phyloP scores from a whole-genome alignment of 257 asterid genomes.

The Solanum neorickii region DNA sequence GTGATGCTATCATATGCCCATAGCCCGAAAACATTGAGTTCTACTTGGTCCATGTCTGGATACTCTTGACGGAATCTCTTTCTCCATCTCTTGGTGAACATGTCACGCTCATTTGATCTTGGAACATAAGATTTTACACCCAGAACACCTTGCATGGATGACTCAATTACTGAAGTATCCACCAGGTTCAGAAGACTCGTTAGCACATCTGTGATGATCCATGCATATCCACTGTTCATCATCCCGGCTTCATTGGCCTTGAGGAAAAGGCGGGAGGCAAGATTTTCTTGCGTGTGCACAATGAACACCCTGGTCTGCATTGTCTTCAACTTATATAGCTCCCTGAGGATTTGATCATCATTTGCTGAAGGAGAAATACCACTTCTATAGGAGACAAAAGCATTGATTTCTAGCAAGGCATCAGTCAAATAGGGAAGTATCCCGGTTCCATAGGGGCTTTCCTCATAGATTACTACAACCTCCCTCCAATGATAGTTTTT shows the following conservation, averaged over 20 bases:
- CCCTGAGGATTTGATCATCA: slow-evolving; percentile 16
- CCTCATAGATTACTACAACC: slow-evolving; percentile 28
- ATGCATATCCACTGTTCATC: slow-evolving; percentile 33
- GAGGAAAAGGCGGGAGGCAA: slow-evolving; percentile 27
- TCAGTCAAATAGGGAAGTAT: slow-evolving; percentile 24
- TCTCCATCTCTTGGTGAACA: slow-evolving; percentile 25
- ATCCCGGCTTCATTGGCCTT: slow-evolving; percentile 29
- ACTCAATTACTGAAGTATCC: slow-evolving; percentile 18
- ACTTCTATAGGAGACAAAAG: slow-evolving; percentile 13
- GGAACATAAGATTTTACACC: slow-evolving; percentile 38
- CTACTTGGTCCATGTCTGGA: slow-evolving; percentile 17
- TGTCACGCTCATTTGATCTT: neutral
- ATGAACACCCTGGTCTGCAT: slow-evolving; percentile 40
- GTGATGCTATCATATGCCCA: slow-evolving; percentile 38
- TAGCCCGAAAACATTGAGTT: slow-evolving; percentile 28
- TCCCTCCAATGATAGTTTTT: slow-evolving; percentile 29
- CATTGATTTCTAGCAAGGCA: slow-evolving; percentile 6
- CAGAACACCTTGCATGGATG: slow-evolving; percentile 42
- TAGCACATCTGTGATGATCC: slow-evolving; percentile 36
- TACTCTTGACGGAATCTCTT: slow-evolving; percentile 28
- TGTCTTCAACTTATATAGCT: slow-evolving; percentile 20
- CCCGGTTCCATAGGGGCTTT: slow-evolving; percentile 24
- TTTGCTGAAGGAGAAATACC: slow-evolving; percentile 20
- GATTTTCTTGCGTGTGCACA: slow-evolving; percentile 21
- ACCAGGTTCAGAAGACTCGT: slow-evolving; percentile 24